phyloP scores from a whole-genome alignment of 2,329 filamentous ascomycete genomes.

The Amphichorda felina region DNA sequence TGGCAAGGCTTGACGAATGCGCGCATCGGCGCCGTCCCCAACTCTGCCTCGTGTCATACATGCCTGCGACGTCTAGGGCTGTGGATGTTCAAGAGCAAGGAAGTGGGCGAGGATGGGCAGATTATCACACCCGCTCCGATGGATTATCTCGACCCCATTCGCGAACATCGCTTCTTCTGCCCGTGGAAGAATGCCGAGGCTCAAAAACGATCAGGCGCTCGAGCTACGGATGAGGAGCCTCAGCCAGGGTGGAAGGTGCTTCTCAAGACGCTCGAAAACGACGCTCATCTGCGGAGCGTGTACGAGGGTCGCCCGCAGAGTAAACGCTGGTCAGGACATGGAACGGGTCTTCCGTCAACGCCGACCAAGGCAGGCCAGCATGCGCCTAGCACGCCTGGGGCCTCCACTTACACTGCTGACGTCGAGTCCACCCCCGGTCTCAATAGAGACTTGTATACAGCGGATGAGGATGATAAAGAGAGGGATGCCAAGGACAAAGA shows the following conservation, averaged over 20 bases:
- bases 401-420: neutral
- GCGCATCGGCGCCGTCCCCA: conserved; percentile 48
- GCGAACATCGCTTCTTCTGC: conserved; percentile 73
- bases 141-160: conserved; percentile 54
- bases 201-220: conserved; percentile 34
- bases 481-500: conserved; percentile 55
- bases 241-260: conserved; percentile 44
- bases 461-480: conserved; percentile 24
- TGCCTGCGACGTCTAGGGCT: conserved; percentile 83
- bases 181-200: conserved; percentile 60
- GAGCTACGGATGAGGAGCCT: conserved; percentile 20
- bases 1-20: conserved; percentile 57
- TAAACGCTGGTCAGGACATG: neutral
- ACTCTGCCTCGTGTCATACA: conserved; percentile 68
- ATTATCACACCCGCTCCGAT: conserved; percentile 49
- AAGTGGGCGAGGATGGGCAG: conserved; percentile 40
- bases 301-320: conserved; percentile 11
- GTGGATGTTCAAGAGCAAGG: conserved; percentile 84
- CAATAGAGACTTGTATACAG: too few species aligned
- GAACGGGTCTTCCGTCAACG: neutral
- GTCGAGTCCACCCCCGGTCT: neutral
- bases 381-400: neutral
- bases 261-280: conserved; percentile 42
- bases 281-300: conserved; percentile 36
- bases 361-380: neutral